Evolutionary conservation across 495 filamentous ascomycete species (phyloP).

Genomic region (Hyphodiscus hymeniophilus): DNA sequence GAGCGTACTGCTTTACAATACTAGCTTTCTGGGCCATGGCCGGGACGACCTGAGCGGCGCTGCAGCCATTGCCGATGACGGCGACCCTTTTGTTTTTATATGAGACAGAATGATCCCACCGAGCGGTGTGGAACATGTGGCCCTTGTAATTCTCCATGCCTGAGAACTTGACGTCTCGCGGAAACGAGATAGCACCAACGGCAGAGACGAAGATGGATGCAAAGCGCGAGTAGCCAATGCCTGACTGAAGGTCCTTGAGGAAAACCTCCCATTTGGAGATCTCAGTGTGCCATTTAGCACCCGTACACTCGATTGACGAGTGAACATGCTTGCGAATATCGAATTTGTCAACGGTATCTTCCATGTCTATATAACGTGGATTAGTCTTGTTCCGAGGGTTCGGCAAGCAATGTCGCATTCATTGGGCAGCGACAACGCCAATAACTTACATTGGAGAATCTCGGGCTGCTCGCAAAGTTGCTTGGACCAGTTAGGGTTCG

Average conservation of each 20-base stretch:
- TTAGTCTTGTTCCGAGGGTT: background rate
- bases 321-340: slow-evolving; percentile 24
- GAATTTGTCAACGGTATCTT: slow-evolving; percentile 29
- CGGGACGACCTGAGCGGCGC: slow-evolving; percentile 36
- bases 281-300: slow-evolving; percentile 24
- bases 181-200: slow-evolving; percentile 16
- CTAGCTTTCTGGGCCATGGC: slow-evolving; percentile 20
- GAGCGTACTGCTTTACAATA: slow-evolving; percentile 29
- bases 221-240: slow-evolving; percentile 11
- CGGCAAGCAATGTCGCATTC: too few species aligned
- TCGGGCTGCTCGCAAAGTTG: slow-evolving; percentile 21
- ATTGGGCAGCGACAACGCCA: background rate
- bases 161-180: slow-evolving; percentile 33
- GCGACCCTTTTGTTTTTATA: slow-evolving; percentile 45
- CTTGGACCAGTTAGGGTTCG: slow-evolving; percentile 26
- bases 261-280: slow-evolving; percentile 21
- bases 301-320: slow-evolving; percentile 15
- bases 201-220: slow-evolving; percentile 22
- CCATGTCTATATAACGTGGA: slow-evolving; percentile 22
- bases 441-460: slow-evolving; percentile 22
- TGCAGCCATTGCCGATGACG: slow-evolving; percentile 56
- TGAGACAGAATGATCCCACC: slow-evolving; percentile 42
- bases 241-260: slow-evolving; percentile 21
- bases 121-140: slow-evolving; percentile 47
- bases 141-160: slow-evolving; percentile 49